These are phyloP conservation scores for Scheffersomyces coipomensis DNA, from an alignment of 805 yeast species.

Conservation along the genomic window DNA sequence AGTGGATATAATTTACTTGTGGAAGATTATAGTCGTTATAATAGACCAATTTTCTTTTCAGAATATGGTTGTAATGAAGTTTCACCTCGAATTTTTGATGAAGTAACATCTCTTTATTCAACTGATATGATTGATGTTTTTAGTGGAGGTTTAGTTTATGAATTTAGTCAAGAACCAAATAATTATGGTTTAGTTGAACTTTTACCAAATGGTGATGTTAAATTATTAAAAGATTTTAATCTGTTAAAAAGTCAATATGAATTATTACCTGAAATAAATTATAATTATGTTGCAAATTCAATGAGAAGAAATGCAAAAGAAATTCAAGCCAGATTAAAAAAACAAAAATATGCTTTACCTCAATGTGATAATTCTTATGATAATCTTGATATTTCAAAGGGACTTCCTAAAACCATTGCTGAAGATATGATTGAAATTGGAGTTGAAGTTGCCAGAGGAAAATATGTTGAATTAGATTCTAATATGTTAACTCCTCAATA, in stretches of 20 bases:
- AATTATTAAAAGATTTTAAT: conserved; percentile 43
- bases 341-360: conserved; percentile 18
- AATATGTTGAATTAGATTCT: conserved; percentile 43
- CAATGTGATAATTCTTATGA: conserved; percentile 30
- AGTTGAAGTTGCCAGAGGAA: conserved; percentile 47
- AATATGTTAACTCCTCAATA: conserved; percentile 42
- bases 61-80: conserved; percentile 88
- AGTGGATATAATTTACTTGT: conserved; percentile 72
- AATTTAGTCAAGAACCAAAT: conserved; percentile 75
- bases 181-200: conserved; percentile 72
- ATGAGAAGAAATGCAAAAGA: conserved; percentile 23
- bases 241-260: conserved; percentile 44
- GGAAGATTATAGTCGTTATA: conserved; percentile 62
- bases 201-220: conserved; percentile 40
- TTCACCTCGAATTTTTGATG: conserved; percentile 75
- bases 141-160: conserved; percentile 84
- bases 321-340: conserved; percentile 16
- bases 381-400: conserved; percentile 38
- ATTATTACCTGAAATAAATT: conserved; percentile 26
- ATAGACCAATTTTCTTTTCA: conserved; percentile 82
- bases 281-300: conserved; percentile 17
- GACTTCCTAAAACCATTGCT: conserved; percentile 46
- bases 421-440: conserved; percentile 48
- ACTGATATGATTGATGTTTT: conserved; percentile 71
- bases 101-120: conserved; percentile 68